Evolutionary conservation across 2,329 filamentous ascomycete genomes (phyloP).

Genomic region (Pestalotiopsis sp.): DNA sequence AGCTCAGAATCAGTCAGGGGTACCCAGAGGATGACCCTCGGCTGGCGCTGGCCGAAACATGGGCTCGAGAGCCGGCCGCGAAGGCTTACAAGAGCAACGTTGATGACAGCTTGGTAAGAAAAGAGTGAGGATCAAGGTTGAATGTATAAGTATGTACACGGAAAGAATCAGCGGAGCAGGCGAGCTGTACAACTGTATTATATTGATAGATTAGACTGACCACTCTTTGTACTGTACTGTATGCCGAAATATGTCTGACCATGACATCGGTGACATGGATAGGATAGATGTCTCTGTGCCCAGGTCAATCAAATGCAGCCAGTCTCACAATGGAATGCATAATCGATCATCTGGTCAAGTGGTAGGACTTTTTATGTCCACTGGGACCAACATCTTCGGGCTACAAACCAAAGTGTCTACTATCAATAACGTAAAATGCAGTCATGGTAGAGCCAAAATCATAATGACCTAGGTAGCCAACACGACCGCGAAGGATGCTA

Average conservation of each 20-base stretch:
- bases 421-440: too few relatives aligned
- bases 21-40: slow-evolving; percentile 81
- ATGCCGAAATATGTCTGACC: too few relatives aligned
- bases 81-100: slow-evolving; percentile 56
- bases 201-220: neutral
- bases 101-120: slow-evolving; percentile 53
- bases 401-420: too few relatives aligned
- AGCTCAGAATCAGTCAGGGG: slow-evolving; percentile 72
- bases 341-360: too few relatives aligned
- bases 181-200: neutral
- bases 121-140: slow-evolving; percentile 19
- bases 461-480: slow-evolving; percentile 3
- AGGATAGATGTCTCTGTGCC: too few relatives aligned
- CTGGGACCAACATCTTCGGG: too few relatives aligned
- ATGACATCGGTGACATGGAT: too few relatives aligned
- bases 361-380: too few relatives aligned
- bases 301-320: too few relatives aligned
- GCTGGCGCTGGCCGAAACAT: slow-evolving; percentile 79
- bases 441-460: too few relatives aligned
- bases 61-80: slow-evolving; percentile 57
- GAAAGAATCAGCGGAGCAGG: neutral
- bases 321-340: too few relatives aligned
- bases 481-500: neutral
- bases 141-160: neutral
- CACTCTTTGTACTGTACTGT: too few relatives aligned